These are phyloP conservation scores for Didymella pomorum DNA, from an alignment of 2,329 filamentous ascomycete genomes.

Conservation along the genomic window DNA sequence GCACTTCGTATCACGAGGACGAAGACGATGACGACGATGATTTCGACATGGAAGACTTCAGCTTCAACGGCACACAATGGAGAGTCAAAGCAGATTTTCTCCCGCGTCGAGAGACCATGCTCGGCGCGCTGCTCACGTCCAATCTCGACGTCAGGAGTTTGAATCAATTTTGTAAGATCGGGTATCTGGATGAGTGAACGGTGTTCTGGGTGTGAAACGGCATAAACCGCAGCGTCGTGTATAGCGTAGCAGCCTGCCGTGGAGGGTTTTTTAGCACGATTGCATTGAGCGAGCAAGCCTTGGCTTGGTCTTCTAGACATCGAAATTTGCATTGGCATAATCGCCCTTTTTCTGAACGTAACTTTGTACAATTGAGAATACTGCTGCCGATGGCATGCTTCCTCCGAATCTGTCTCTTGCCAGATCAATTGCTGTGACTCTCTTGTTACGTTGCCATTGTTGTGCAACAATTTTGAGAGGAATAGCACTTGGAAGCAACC, in stretches of 20 bases:
- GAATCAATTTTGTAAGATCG: slow-evolving; percentile 52
- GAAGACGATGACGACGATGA: slow-evolving; percentile 41
- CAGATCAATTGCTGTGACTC: neutral
- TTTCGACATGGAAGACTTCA: slow-evolving; percentile 45
- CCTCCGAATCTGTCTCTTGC: neutral
- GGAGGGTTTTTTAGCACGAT: slow-evolving; percentile 13
- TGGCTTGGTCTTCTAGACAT: slow-evolving; percentile 13
- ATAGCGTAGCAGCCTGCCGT: slow-evolving; percentile 22
- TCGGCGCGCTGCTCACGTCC: slow-evolving; percentile 56
- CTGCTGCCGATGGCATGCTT: slow-evolving; percentile 2
- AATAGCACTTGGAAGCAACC: neutral
- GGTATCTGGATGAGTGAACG: slow-evolving; percentile 45
- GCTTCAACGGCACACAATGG: slow-evolving; percentile 43
- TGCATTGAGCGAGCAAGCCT: slow-evolving; percentile 13
- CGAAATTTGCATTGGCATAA: slow-evolving; percentile 16
- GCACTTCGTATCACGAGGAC: slow-evolving; percentile 36
- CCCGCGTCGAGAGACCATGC: slow-evolving; percentile 55
- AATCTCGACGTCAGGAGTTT: slow-evolving; percentile 55
- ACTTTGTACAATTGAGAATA: slow-evolving; percentile 11
- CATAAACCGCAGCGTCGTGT: slow-evolving; percentile 19
- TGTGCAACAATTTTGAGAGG: neutral
- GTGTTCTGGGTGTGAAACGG: slow-evolving; percentile 12
- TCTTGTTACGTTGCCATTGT: neutral
- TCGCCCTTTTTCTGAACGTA: slow-evolving; percentile 10
- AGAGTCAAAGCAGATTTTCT: slow-evolving; percentile 53